Evolutionary conservation across 441 rosid species (phyloP), one percentile per base, ranked within the genome.

Genomic region (Eruca vesicaria): DNA sequence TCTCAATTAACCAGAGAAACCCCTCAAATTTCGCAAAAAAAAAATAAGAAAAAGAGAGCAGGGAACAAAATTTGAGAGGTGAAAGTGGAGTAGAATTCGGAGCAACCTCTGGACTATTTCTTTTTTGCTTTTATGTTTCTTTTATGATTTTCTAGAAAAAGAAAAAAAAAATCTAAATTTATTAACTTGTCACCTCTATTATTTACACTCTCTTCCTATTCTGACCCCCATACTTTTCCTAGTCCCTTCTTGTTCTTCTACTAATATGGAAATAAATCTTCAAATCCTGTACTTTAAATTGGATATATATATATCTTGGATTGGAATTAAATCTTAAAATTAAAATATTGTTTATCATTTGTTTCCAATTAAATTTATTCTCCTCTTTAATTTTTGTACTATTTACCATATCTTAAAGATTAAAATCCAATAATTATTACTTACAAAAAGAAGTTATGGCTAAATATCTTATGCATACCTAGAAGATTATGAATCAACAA

Each of bases 1-100:
- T 21, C 52, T n/a, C 50, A 14, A n/a, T 68, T 55, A 21, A 68
- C 72, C 5, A 50, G 18, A 6, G 38, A 50, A 35, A 32, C 20
- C 9, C 72, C 63, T 68, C 45, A 67, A 68, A 55, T 55, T 68
- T 35, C 63, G 72, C 72, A 20, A 56, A 3, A 52, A 68, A 20
- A n/a, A n/a, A n/a, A n/a, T n/a, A n/a, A n/a, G n/a, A n/a, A n/a
- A 56, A 7, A 31, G 53, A 4, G 2, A 35, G 43, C 9, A 9
- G 7, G 23, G 3, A 67, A 52, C 45, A 53, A 66, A 48, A 16
- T 48, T 66, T 50, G 26, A 66, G 69, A 50, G 43, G 50, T 20
- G 32, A 53, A 67, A 53, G 63, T 35, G 71, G 72, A 52, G 62
- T 52, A 31, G n/a, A 3, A 52, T 53, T 14, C 48, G 71, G 62